Evolutionary conservation across 768 basidiomycete species (phyloP).

Genomic region (Antrodiella citrinella): DNA sequence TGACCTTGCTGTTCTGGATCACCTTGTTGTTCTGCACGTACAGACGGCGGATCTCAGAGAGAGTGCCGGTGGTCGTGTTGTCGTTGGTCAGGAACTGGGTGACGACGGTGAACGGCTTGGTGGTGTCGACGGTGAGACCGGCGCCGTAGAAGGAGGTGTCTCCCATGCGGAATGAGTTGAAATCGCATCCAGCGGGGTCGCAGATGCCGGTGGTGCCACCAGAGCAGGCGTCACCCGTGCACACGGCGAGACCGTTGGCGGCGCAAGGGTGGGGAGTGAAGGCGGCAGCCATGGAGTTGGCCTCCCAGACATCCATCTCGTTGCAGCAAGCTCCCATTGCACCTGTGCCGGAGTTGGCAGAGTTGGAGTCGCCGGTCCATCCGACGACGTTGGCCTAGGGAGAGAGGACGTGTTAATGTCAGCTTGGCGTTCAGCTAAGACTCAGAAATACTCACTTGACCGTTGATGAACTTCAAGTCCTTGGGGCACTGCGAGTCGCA

Average conservation of each 20-base stretch:
- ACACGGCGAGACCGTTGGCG: slow-evolving; percentile 31
- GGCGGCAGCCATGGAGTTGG: slow-evolving; percentile 43
- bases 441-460: slow-evolving; percentile 28
- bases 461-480: slow-evolving; percentile 55
- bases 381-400: slow-evolving; percentile 38
- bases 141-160: slow-evolving; percentile 31
- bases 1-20: slow-evolving; percentile 1
- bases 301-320: slow-evolving; percentile 58
- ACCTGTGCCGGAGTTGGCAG: slow-evolving; percentile 40
- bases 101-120: slow-evolving; percentile 1
- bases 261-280: slow-evolving; percentile 46
- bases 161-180: slow-evolving; percentile 56
- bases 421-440: neutral
- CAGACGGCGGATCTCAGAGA: slow-evolving; percentile 2
- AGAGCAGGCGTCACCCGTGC: slow-evolving; percentile 33
- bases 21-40: slow-evolving; percentile 4
- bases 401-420: neutral
- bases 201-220: slow-evolving; percentile 24
- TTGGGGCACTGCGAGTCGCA: slow-evolving; percentile 56
- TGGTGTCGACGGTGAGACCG: slow-evolving; percentile 18
- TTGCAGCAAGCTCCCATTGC: slow-evolving; percentile 44
- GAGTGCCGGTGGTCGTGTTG: neutral
- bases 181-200: too few relatives aligned
- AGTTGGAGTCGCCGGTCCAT: slow-evolving; percentile 33
- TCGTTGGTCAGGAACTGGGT: slow-evolving; percentile 2